Percentiles rank a stretch among this genome's conserved stretches.
Evolutionary conservation across 441 rosid species (phyloP).

Genomic region (Bruguiera hainesii): DNA sequence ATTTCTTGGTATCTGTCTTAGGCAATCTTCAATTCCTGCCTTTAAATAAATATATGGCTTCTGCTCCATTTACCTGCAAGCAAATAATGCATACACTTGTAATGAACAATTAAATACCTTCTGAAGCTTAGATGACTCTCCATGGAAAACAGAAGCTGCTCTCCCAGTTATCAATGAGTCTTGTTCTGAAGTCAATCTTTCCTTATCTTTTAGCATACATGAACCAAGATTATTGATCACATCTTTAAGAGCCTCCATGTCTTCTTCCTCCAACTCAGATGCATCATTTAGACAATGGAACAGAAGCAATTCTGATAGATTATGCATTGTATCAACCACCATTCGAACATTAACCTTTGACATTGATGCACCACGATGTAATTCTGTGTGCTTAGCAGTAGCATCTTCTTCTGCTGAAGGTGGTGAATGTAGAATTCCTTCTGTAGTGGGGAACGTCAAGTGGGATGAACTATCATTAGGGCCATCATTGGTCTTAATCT

Average conservation of each 20-base stretch:
- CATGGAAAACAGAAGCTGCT: slow-evolving; percentile 21
- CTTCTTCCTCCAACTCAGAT: slow-evolving; percentile 47
- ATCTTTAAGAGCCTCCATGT: slow-evolving; percentile 47
- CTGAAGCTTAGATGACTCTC: slow-evolving; percentile 31
- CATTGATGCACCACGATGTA: slow-evolving; percentile 26
- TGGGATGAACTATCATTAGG: slow-evolving; percentile 40
- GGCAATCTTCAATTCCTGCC: neutral
- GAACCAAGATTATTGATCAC: slow-evolving; percentile 51
- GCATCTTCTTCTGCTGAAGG: slow-evolving; percentile 35
- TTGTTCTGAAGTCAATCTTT: slow-evolving; percentile 23
- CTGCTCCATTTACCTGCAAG: neutral
- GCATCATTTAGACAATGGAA: slow-evolving; percentile 48
- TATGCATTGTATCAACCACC: slow-evolving; percentile 51
- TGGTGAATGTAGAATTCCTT: slow-evolving; percentile 32
- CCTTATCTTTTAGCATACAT: slow-evolving; percentile 43
- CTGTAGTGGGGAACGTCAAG: slow-evolving; percentile 30
- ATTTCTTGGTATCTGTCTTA: too few species aligned
- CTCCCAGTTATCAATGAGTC: slow-evolving; percentile 30
- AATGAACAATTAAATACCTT: slow-evolving; percentile 41
- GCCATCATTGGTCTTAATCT: slow-evolving; percentile 34
- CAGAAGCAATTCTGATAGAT: slow-evolving; percentile 65
- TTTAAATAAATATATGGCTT: neutral
- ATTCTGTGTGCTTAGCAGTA: slow-evolving; percentile 29
- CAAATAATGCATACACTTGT: too few species aligned
- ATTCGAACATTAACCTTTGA: slow-evolving; percentile 39